Evolutionary conservation across 2,329 filamentous ascomycete genomes (phyloP).

Genomic region (Chalaropsis thielavioides): DNA sequence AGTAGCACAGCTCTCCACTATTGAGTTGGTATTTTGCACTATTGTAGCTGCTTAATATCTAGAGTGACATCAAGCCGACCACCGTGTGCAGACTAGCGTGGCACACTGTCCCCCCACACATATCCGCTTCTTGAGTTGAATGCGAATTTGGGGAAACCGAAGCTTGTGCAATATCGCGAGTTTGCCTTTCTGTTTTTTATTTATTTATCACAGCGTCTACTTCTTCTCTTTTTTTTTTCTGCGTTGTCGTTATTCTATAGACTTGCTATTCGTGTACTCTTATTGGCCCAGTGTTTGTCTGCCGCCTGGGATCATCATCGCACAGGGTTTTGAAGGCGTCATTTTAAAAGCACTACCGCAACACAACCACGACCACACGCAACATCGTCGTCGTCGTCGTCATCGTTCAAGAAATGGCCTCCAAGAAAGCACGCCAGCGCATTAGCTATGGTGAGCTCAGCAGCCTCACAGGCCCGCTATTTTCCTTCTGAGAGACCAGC

Average conservation of each 20-base stretch:
- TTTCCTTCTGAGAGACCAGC: not conserved
- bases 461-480: slow-evolving; percentile 10
- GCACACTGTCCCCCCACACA: not conserved
- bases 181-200: not conserved
- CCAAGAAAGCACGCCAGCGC: slow-evolving; percentile 51
- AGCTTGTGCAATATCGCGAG: not conserved
- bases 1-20: not conserved
- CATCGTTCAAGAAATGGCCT: slow-evolving; percentile 36
- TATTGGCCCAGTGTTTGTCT: not conserved
- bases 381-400: not conserved
- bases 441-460: slow-evolving; percentile 50
- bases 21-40: not conserved
- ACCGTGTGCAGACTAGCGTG: not conserved
- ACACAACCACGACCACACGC: too few relatives aligned
- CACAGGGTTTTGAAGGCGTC: not conserved
- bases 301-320: not conserved
- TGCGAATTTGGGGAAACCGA: not conserved
- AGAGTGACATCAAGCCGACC: not conserved
- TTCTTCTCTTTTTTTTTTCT: not conserved
- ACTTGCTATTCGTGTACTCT: not conserved
- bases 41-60: not conserved
- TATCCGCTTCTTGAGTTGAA: not conserved
- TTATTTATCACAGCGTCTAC: not conserved
- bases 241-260: not conserved
- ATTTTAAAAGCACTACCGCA: not conserved